Evolutionary conservation across 2,329 filamentous ascomycete genomes (phyloP).

Genomic region (Aspergillus viridinutans): DNA sequence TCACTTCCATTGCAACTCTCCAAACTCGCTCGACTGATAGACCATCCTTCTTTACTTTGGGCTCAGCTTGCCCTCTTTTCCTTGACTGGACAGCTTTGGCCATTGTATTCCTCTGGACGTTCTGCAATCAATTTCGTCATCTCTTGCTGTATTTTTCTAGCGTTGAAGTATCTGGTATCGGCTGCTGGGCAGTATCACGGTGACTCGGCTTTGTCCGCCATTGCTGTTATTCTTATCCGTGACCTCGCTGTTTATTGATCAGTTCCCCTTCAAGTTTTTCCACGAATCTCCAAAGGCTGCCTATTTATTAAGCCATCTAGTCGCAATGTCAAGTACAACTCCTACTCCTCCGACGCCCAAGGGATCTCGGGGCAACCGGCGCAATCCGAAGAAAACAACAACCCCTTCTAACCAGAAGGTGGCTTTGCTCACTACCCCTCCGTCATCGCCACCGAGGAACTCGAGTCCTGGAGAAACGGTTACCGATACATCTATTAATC

Average conservation of each 20-base stretch:
- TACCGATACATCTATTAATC: conserved; percentile 28
- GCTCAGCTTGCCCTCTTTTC: neutral
- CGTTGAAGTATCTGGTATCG: conserved; percentile 26
- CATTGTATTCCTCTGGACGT: neutral
- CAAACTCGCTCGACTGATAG: conserved; percentile 15
- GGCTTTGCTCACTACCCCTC: conserved; percentile 30
- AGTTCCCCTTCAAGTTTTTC: conserved; percentile 25
- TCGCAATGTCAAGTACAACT: conserved; percentile 44
- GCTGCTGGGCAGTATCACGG: conserved; percentile 32
- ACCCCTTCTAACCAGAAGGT: conserved; percentile 29
- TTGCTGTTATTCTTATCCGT: conserved; percentile 21
- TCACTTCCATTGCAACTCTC: conserved; percentile 10
- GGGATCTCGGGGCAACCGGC: conserved; percentile 34
- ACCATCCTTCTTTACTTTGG: conserved; percentile 8
- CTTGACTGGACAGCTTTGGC: neutral
- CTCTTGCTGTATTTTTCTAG: conserved; percentile 12
- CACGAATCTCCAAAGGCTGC: conserved; percentile 34
- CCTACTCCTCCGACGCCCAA: conserved; percentile 37
- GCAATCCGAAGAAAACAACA: conserved; percentile 33
- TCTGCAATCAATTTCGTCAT: conserved; percentile 8
- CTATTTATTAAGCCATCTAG: conserved; percentile 48
- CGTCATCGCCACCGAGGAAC: conserved; percentile 33
- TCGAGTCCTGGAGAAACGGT: conserved; percentile 27
- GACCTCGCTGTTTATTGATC: conserved; percentile 7
- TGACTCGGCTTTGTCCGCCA: conserved; percentile 14